These are phyloP conservation scores for Cryptococcus sp. DNA, from an alignment of 1,284 basidiomycete genomes.

Conservation along the genomic window DNA sequence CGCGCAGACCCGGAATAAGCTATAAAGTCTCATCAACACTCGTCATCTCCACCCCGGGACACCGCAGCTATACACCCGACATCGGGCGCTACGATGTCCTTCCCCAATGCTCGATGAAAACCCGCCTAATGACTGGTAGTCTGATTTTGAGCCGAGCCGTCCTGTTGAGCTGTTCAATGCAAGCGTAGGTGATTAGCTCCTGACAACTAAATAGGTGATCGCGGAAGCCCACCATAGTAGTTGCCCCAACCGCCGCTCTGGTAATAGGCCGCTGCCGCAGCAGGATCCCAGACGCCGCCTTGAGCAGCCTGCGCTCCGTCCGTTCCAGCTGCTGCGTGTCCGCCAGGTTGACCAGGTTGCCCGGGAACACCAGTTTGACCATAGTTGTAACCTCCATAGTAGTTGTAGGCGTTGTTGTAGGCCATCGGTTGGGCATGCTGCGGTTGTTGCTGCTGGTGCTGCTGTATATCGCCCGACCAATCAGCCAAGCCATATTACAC, in stretches of 20 bases:
- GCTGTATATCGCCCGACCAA: too few relatives aligned
- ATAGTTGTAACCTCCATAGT: slow-evolving; percentile 49
- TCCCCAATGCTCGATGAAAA: too few relatives aligned
- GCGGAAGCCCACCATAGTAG: slow-evolving; percentile 41
- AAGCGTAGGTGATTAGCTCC: neutral
- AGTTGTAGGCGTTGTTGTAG: slow-evolving; percentile 36
- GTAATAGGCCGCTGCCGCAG: slow-evolving; percentile 42
- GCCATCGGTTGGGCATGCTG: slow-evolving; percentile 31
- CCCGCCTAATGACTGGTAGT: slow-evolving; percentile 13
- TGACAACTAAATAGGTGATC: neutral
- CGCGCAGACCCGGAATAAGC: too few relatives aligned
- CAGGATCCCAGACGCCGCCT: slow-evolving; percentile 37
- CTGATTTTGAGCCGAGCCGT: slow-evolving; percentile 13
- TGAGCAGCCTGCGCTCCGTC: slow-evolving; percentile 7
- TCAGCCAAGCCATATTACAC: too few relatives aligned
- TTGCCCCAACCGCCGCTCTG: slow-evolving; percentile 45
- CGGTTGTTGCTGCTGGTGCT: neutral
- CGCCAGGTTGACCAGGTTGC: slow-evolving; percentile 38
- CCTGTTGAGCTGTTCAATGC: slow-evolving; percentile 12
- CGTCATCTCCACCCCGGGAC: too few relatives aligned
- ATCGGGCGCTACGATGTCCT: too few relatives aligned
- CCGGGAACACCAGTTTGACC: slow-evolving; percentile 41
- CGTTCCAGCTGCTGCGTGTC: slow-evolving; percentile 15
- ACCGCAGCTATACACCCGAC: too few relatives aligned
- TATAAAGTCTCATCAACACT: too few relatives aligned